A percentile compares a stretch with the other conserved stretches of the same genome.
Conservation (phyloP, 306 rosid species). For the Herpetospermum pedunculosum region DNA sequence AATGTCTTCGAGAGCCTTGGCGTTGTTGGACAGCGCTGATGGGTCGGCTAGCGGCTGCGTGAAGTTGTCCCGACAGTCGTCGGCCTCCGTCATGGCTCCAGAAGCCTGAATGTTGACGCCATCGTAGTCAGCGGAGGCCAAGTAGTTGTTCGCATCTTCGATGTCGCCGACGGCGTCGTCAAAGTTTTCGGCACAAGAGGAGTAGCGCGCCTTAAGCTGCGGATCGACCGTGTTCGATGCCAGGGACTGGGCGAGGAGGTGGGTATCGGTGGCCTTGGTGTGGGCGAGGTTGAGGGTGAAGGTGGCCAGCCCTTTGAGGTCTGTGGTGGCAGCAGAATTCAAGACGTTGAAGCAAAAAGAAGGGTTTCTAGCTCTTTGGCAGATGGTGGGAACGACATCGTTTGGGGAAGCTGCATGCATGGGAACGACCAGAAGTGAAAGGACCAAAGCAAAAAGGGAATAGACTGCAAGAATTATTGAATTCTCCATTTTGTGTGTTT, state of each 20-base stretch:
- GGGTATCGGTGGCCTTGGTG: neutral
- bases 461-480: neutral
- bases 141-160: neutral
- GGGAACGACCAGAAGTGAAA: neutral
- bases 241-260: neutral
- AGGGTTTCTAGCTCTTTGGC: neutral
- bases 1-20: neutral
- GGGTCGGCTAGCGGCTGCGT: neutral
- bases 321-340: neutral
- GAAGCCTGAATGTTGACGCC: neutral
- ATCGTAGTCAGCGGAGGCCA: neutral
- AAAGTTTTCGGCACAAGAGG: neutral
- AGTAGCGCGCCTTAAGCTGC: neutral
- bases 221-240: neutral
- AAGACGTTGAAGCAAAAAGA: neutral
- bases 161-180: neutral
- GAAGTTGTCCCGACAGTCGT: neutral
- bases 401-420: neutral
- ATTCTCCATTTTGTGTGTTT: neutral
- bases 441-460: neutral
- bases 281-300: neutral
- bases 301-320: neutral
- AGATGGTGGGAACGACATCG: neutral
- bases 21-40: neutral
- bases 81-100: neutral